These are phyloP conservation scores for Rosa rugosa DNA, from an alignment of 306 rosid species.

Conservation along the genomic window DNA sequence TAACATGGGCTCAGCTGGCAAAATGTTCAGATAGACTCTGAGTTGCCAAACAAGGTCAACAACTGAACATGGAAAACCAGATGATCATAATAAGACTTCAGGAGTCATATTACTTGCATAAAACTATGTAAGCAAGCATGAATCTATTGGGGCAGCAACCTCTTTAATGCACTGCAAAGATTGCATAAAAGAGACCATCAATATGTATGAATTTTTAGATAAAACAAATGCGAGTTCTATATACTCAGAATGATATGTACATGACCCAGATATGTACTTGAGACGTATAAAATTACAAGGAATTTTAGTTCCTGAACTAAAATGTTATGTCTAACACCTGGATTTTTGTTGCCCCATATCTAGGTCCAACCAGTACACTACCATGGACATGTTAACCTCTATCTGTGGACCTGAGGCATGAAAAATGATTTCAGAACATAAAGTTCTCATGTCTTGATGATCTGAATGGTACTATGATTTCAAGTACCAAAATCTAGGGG, in stretches of 20 bases:
- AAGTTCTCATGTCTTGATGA: not conserved
- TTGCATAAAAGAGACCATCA: not conserved
- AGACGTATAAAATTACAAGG: not conserved
- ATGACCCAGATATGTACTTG: not conserved
- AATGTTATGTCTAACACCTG: not conserved
- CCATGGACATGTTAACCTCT: not conserved
- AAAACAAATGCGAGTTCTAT: not conserved
- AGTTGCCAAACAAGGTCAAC: not conserved
- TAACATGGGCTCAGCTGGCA: not conserved
- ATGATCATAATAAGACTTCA: not conserved
- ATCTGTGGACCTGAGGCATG: not conserved
- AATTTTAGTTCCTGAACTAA: not conserved
- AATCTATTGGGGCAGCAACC: not conserved
- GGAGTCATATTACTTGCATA: not conserved
- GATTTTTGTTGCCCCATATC: not conserved
- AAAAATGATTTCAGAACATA: not conserved
- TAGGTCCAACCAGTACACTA: not conserved
- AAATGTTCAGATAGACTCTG: not conserved
- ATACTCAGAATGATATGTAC: not conserved
- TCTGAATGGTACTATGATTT: not conserved
- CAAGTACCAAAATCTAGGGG: not conserved
- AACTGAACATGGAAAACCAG: not conserved
- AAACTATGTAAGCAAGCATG: not conserved
- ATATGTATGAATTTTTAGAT: not conserved
- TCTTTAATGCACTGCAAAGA: slow-evolving; percentile 3